These are phyloP conservation scores for Candida dendrica DNA, from an alignment of 805 yeast genomes.

Conservation along the genomic window DNA sequence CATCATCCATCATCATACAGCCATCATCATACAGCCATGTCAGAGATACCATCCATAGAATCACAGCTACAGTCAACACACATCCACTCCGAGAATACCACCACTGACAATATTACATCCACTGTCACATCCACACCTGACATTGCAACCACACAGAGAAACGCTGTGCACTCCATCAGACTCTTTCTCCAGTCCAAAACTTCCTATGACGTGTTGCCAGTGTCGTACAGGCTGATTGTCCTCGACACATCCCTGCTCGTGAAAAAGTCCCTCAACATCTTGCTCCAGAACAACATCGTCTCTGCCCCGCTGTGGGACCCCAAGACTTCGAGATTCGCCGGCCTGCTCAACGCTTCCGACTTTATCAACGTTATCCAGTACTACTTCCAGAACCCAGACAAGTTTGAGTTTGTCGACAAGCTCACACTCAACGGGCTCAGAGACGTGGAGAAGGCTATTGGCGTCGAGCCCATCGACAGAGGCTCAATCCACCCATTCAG, in stretches of 20 bases:
- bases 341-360: conserved; percentile 85
- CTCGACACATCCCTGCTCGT: conserved; percentile 87
- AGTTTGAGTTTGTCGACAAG: conserved; percentile 80
- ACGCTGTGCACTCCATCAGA: conserved; percentile 79
- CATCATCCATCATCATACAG: too few species aligned
- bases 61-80: conserved; percentile 18
- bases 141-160: conserved; percentile 34
- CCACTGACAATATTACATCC: too few species aligned
- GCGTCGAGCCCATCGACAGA: conserved; percentile 81
- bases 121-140: neutral
- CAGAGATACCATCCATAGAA: conserved; percentile 16
- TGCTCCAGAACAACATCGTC: conserved; percentile 88
- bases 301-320: conserved; percentile 97
- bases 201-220: conserved; percentile 94
- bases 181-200: conserved; percentile 82
- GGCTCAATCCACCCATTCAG: conserved; percentile 86
- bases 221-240: conserved; percentile 85
- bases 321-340: conserved; percentile 84
- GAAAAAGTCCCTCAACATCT: conserved; percentile 81
- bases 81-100: neutral
- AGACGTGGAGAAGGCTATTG: conserved; percentile 81
- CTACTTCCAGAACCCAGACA: conserved; percentile 83
- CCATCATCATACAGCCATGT: conserved; percentile 2
- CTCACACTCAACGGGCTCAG: conserved; percentile 78
- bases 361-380: conserved; percentile 93